Conservation (phyloP, 225 moss, liverwort and hornwort species). For the Climacium dendroides region DNA sequence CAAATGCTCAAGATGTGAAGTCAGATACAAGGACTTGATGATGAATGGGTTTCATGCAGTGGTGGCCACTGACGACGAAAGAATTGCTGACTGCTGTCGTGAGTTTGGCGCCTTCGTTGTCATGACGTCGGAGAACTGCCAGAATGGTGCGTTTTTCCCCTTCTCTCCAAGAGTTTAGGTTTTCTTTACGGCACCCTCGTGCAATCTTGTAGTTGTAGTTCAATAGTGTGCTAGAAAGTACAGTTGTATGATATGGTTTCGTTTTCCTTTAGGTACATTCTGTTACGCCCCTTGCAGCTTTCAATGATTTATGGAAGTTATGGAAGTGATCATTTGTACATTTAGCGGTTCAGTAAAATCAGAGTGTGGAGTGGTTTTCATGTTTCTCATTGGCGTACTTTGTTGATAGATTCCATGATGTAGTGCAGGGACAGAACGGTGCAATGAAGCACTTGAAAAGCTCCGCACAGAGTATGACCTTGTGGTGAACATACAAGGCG, state of each 20-base stretch:
- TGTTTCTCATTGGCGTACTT: not conserved
- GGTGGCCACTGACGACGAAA: conserved; percentile 94
- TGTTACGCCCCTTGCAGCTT: not conserved
- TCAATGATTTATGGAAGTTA: not conserved
- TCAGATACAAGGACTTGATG: not conserved
- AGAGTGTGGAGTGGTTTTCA: not conserved
- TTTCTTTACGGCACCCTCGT: not conserved
- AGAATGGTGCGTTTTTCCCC: conserved; percentile 40
- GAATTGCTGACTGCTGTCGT: conserved; percentile 82
- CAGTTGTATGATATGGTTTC: not conserved
- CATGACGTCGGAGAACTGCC: conserved; percentile 77
- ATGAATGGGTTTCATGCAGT: conserved; percentile 32
- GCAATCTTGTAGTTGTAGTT: not conserved
- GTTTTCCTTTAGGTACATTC: too few species aligned
- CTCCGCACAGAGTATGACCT: conserved; percentile 54
- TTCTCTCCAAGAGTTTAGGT: not conserved
- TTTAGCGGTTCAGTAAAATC: not conserved
- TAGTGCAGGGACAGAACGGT: conserved; percentile 81
- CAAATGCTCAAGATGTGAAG: not conserved
- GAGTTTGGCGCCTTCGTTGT: conserved; percentile 76
- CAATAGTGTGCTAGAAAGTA: not conserved
- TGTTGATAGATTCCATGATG: not conserved
- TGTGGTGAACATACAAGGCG: conserved; percentile 93
- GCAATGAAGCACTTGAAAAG: conserved; percentile 57
- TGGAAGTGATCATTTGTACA: not conserved